Conservation (phyloP, 2,329 filamentous ascomycete genomes). For the Fusarium tupiense region DNA sequence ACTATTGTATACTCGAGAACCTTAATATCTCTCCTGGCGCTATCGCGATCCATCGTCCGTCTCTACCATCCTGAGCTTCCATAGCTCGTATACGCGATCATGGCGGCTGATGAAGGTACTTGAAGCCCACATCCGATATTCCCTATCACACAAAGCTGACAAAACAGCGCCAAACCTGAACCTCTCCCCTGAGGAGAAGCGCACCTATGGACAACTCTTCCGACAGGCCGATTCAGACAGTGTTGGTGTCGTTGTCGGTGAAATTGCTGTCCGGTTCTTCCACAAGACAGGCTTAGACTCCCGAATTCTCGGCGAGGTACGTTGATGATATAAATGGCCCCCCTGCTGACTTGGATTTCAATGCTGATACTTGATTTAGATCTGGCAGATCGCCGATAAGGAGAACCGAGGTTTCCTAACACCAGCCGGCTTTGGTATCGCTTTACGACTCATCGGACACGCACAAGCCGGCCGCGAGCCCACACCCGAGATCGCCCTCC, state of each 20-base stretch:
- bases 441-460: constrained; percentile 93
- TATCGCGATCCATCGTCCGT: constrained; percentile 26
- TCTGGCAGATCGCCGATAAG: constrained; percentile 98
- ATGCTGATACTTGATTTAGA: constrained; percentile 61
- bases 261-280: constrained; percentile 97
- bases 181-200: constrained; percentile 90
- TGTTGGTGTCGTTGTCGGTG: constrained; percentile 93
- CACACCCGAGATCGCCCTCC: constrained; percentile 81
- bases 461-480: constrained; percentile 89
- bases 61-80: constrained; percentile 37
- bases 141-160: constrained; percentile 25
- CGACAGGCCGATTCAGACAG: constrained; percentile 90
- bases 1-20: constrained; percentile 1
- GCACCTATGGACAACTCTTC: constrained; percentile 92
- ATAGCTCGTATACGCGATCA: constrained; percentile 45
- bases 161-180: constrained; percentile 77
- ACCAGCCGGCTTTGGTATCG: constrained; percentile 90
- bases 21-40: constrained; percentile 17
- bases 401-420: constrained; percentile 96
- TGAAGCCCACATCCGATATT: background rate
- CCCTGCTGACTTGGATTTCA: background rate
- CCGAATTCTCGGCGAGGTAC: constrained; percentile 85
- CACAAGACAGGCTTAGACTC: constrained; percentile 93
- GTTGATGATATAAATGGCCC: constrained; percentile 43
- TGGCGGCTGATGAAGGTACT: constrained; percentile 43